Evolutionary conservation across 2,329 filamentous ascomycete genomes (phyloP).

Genomic region (Trichoderma cornu-damae): DNA sequence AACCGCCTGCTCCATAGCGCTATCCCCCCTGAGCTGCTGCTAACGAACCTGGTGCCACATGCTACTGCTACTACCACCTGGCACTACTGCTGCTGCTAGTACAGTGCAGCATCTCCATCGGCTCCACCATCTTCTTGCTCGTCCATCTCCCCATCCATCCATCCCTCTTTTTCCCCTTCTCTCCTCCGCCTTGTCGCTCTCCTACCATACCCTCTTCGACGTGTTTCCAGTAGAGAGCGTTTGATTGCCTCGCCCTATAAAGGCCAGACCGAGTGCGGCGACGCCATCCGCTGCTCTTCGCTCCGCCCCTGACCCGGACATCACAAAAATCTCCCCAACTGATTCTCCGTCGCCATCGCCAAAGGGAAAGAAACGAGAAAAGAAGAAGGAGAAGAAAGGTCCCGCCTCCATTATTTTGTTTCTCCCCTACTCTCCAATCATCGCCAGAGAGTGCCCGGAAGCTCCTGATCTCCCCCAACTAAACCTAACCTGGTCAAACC

Average conservation of each 20-base stretch:
- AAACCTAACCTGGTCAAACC: constrained; percentile 5
- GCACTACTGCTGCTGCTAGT: no score
- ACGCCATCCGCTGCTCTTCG: background rate
- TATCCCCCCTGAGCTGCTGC: background rate
- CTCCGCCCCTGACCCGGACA: background rate
- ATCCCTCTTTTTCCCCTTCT: constrained; percentile 2
- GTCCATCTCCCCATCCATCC: constrained; percentile 17
- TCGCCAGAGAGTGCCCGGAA: background rate
- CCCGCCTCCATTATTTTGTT: constrained; percentile 6
- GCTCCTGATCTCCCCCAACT: background rate
- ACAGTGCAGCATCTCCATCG: constrained; percentile 8
- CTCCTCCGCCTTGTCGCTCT: background rate
- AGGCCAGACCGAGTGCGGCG: background rate
- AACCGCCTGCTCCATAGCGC: background rate
- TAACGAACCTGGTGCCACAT: no score
- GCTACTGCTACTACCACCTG: constrained; percentile 4
- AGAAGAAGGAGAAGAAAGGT: no score
- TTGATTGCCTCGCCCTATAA: background rate
- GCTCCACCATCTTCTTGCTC: constrained; percentile 10
- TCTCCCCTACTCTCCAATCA: background rate
- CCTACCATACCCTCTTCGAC: background rate
- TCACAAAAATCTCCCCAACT: background rate
- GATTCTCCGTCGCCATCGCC: background rate
- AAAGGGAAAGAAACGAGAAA: background rate
- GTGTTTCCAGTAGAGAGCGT: background rate